A percentile compares a stretch with the other conserved stretches of the same genome.
Evolutionary conservation across 768 basidiomycete genomes (phyloP).

Genomic region (Hebeloma cylindrosporum): DNA sequence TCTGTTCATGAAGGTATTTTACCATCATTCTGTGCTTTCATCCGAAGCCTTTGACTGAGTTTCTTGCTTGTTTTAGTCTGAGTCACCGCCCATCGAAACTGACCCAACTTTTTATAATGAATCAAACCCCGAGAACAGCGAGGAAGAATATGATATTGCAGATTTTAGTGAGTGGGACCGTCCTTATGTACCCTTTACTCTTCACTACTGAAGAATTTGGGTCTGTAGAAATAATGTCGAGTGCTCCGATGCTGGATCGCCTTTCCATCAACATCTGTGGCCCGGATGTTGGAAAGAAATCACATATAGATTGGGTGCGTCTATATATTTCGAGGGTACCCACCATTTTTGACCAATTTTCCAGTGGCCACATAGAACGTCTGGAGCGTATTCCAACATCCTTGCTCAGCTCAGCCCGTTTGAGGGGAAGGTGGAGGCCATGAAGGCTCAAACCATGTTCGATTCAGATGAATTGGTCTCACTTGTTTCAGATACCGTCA

Average conservation of each 20-base stretch:
- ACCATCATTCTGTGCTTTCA: too few relatives aligned
- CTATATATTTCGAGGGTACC: background rate
- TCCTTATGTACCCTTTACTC: too few relatives aligned
- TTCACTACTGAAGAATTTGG: too few relatives aligned
- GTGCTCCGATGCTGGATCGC: too few relatives aligned
- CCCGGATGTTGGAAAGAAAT: background rate
- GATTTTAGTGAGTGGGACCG: background rate
- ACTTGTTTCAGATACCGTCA: background rate
- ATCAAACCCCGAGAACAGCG: background rate
- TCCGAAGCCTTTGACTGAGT: too few relatives aligned
- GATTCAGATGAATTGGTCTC: too few relatives aligned
- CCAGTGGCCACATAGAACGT: slow-evolving; percentile 1
- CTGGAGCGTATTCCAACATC: slow-evolving; percentile 2
- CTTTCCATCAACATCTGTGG: background rate
- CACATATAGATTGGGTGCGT: background rate
- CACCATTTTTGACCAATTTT: background rate
- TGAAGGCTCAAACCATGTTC: too few relatives aligned
- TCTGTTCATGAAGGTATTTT: too few relatives aligned
- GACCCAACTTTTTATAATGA: background rate
- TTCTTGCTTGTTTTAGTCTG: too few relatives aligned
- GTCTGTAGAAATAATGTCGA: too few relatives aligned
- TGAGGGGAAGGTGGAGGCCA: too few relatives aligned
- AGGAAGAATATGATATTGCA: background rate
- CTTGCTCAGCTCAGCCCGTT: background rate
- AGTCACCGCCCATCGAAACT: too few relatives aligned